Conservation (phyloP, 306 rosid genomes). For the Abrus pulchellus region DNA sequence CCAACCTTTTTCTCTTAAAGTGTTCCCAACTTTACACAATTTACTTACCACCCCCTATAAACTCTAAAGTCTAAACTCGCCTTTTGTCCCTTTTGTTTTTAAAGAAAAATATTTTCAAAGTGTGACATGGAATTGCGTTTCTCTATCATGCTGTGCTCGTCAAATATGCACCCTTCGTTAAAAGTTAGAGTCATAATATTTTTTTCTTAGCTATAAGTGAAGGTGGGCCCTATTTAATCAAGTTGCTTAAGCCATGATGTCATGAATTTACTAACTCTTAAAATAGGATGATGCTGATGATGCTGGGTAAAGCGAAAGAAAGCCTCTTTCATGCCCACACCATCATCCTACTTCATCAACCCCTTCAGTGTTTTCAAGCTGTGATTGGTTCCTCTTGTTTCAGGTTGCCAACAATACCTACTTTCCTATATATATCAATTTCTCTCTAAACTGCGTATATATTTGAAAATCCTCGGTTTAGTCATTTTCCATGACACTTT, state of each 20-base stretch:
- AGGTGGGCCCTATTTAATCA: slow-evolving; percentile 53
- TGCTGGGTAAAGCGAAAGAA: slow-evolving; percentile 45
- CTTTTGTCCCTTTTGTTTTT: not conserved
- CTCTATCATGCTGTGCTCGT: slow-evolving; percentile 40
- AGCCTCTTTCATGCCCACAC: slow-evolving; percentile 51
- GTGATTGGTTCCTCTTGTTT: slow-evolving; percentile 41
- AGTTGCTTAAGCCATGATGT: slow-evolving; percentile 70
- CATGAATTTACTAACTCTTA: slow-evolving; percentile 51
- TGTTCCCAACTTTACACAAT: slow-evolving; percentile 40
- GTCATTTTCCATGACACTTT: slow-evolving; percentile 37
- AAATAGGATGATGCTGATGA: slow-evolving; percentile 22
- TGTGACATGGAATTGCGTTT: slow-evolving; percentile 38
- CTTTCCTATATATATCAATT: slow-evolving; percentile 35
- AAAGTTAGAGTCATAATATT: slow-evolving; percentile 24
- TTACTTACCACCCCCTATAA: not conserved
- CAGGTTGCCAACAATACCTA: slow-evolving; percentile 55
- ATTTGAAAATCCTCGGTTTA: not conserved
- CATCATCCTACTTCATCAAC: slow-evolving; percentile 29
- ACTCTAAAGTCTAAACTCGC: slow-evolving; percentile 14
- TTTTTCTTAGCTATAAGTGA: slow-evolving; percentile 29
- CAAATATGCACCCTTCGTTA: slow-evolving; percentile 31
- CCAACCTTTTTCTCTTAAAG: slow-evolving; percentile 37
- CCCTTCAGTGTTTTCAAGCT: slow-evolving; percentile 25
- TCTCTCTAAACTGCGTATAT: slow-evolving; percentile 30
- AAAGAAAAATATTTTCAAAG: slow-evolving; percentile 33